Evolutionary conservation across 208 protist species (phyloP).

Genomic region (Tritrichomonas musculus): DNA sequence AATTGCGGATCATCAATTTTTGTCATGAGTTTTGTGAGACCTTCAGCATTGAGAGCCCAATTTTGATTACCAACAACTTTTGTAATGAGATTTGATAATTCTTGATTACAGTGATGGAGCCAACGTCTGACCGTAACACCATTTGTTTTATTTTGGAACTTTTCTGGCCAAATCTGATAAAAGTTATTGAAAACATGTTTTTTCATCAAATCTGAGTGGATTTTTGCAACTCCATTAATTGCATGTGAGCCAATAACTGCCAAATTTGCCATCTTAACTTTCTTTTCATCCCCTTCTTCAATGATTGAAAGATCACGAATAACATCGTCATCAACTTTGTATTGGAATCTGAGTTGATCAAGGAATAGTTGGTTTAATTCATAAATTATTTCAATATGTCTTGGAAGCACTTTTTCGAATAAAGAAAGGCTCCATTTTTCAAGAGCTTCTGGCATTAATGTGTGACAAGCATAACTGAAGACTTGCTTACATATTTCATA

Average conservation of each 20-base stretch:
- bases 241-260: slow-evolving; percentile 64
- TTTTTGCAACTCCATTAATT: slow-evolving; percentile 70
- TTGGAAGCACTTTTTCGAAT: slow-evolving; percentile 60
- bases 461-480: slow-evolving; percentile 75
- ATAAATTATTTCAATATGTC: slow-evolving; percentile 65
- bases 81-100: not conserved
- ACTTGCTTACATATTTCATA: not conserved
- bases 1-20: not conserved
- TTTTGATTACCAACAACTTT: not conserved
- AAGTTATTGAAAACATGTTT: slow-evolving; percentile 60
- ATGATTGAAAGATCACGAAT: slow-evolving; percentile 57
- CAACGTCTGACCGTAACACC: slow-evolving; percentile 72
- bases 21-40: not conserved
- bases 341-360: not conserved
- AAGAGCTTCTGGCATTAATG: slow-evolving; percentile 69
- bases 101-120: slow-evolving; percentile 57
- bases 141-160: slow-evolving; percentile 74
- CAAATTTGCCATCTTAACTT: slow-evolving; percentile 62
- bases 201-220: slow-evolving; percentile 71
- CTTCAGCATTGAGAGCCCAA: not conserved
- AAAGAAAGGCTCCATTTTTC: slow-evolving; percentile 68
- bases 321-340: not conserved
- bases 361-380: slow-evolving; percentile 68
- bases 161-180: slow-evolving; percentile 60
- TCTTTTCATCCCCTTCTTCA: slow-evolving; percentile 57